Base-by-base conservation (phyloP, 495 filamentous ascomycete species). In the Aspergillus egyptiacus region DNA sequence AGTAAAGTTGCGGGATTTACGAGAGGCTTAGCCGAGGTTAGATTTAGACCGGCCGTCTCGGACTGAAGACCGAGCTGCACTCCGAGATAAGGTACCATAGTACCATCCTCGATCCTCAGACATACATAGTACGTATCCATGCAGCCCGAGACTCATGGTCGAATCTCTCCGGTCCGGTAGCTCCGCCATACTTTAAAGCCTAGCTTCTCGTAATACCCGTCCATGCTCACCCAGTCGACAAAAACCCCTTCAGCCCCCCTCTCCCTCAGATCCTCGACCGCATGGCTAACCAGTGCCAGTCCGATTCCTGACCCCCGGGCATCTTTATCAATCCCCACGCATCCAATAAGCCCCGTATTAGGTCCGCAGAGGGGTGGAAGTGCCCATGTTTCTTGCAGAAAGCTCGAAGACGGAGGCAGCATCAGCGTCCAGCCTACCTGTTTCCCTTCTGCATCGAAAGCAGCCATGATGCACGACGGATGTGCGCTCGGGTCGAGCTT, bases 371-470 rank as follows among this genome's bases (percentile, higher is more conserved):
- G 60, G 18, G 70, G 64, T 1, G 72, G 65, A 48, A 77, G 72
- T 9, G 72, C 73, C 66, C 74, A 77, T 15, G 57, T 47, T n/a
- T 61, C 9, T 19, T 66, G 59, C 5, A 75, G 42, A 2, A 61
- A 20, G 4, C 56, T 22, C 7, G 59, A 64, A 2, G 54, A 40
- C 0, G 66, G 71, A 9, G 60, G 52, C 3, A 74, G 63, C 73
- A 77, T 77, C 23, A 78, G 39, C 1, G 73, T 73, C 75, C 75
- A 78, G 13, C 67, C 75, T 2, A 73, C 63, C 40, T 78, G 75
- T 9, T 59, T 59, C 0, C 67, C 68, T 5, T 64, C 28, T 0
- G 61, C 53, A 22, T 72, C 64, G 40, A 71, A 73, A 2, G 71
- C 75, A 2, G 61, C 57, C 70, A 78, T 74, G 22, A 77, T 63